Conservation (phyloP, 106 monocot species). For the Allium cepa region DNA sequence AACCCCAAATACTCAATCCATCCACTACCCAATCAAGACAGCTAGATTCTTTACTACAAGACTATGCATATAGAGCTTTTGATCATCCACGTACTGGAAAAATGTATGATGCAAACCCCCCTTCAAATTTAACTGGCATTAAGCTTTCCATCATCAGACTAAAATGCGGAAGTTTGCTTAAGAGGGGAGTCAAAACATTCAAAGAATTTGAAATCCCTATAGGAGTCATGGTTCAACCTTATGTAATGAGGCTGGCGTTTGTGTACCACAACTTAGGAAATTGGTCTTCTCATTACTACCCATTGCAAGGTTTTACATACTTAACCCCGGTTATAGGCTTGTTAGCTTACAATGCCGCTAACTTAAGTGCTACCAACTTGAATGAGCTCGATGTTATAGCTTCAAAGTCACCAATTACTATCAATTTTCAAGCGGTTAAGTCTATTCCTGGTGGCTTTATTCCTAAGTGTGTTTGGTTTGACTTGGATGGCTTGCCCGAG, state of each 20-base stretch:
- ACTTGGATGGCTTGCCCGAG: conserved; percentile 46
- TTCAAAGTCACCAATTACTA: conserved; percentile 35
- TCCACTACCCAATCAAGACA: conserved; percentile 16
- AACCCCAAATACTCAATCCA: conserved; percentile 15
- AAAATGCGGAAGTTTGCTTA: conserved; percentile 62
- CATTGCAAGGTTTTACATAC: conserved; percentile 50
- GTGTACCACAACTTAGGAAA: conserved; percentile 90
- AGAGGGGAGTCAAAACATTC: conserved; percentile 41
- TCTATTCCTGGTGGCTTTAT: conserved; percentile 10
- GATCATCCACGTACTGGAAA: conserved; percentile 55
- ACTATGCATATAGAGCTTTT: conserved; percentile 71
- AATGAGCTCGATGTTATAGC: conserved; percentile 44
- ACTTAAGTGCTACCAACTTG: conserved; percentile 43
- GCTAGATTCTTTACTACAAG: conserved; percentile 66
- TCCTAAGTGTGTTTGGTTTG: conserved; percentile 54
- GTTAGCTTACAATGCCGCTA: conserved; percentile 60
- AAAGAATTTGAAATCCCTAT: conserved; percentile 62
- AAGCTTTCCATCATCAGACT: conserved; percentile 48
- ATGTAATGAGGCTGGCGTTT: conserved; percentile 60
- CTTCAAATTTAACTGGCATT: conserved; percentile 66
- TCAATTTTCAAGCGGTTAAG: conserved; percentile 35
- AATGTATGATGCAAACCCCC: conserved; percentile 30
- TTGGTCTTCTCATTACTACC: conserved; percentile 61
- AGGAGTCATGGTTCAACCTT: conserved; percentile 55
- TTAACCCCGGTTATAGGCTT: conserved; percentile 66